Conservation (phyloP, 31 red algal genomes). For the Asparagopsis taxiformis region DNA sequence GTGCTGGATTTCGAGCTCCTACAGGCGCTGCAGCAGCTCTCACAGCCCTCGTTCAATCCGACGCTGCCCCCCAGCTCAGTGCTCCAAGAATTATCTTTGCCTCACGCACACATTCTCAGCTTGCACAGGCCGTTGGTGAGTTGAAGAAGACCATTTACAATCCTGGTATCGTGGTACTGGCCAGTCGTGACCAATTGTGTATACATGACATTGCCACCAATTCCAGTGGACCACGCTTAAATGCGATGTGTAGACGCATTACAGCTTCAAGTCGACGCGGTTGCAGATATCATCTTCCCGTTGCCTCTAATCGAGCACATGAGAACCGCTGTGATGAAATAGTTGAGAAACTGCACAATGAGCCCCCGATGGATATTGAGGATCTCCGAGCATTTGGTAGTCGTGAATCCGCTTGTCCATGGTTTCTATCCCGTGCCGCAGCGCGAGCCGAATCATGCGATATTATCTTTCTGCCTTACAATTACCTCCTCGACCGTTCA, state of each 20-base stretch:
- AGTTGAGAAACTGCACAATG: slow-evolving; percentile 33
- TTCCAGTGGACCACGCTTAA: slow-evolving; percentile 45
- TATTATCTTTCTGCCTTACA: slow-evolving; percentile 95
- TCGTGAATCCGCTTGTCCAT: slow-evolving; percentile 72
- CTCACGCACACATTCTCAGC: slow-evolving; percentile 92
- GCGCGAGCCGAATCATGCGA: slow-evolving; percentile 63
- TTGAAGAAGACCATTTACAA: slow-evolving; percentile 79
- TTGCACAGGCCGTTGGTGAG: slow-evolving; percentile 86
- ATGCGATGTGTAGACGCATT: slow-evolving; percentile 65
- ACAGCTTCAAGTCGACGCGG: slow-evolving; percentile 27
- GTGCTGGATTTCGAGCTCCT: slow-evolving; percentile 23
- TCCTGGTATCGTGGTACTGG: slow-evolving; percentile 66
- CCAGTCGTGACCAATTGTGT: slow-evolving; percentile 88
- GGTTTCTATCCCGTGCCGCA: slow-evolving; percentile 75
- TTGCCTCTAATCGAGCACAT: slow-evolving; percentile 35
- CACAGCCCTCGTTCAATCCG: slow-evolving; percentile 27
- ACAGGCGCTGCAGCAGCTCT: slow-evolving; percentile 30
- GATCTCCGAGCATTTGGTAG: slow-evolving; percentile 74
- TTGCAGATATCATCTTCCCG: slow-evolving; percentile 47
- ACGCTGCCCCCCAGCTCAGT: slow-evolving; percentile 31
- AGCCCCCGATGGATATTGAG: slow-evolving; percentile 83
- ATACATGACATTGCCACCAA: slow-evolving; percentile 71
- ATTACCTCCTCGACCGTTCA: slow-evolving; percentile 82
- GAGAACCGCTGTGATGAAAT: slow-evolving; percentile 60
- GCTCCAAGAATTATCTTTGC: slow-evolving; percentile 89